Base-by-base conservation (phyloP, 176 grass and related monocot species). In the Aegilops bicornis region DNA sequence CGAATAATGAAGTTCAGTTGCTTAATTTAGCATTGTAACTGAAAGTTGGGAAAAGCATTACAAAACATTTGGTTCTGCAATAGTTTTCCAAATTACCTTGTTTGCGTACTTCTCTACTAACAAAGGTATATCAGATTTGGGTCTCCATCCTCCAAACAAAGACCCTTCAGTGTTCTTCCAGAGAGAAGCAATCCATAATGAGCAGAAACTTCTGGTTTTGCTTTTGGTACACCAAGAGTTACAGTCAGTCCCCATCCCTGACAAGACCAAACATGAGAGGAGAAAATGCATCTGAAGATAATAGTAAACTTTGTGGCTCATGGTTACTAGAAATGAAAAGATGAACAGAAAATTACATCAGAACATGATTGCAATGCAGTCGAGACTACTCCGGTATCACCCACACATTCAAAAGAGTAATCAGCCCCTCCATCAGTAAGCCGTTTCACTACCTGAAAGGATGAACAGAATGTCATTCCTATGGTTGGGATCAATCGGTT, bases 71-170 rank as follows among this genome's bases (percentile, higher is more conserved):
- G 11, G 19, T 78, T 48, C 19, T 68, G 14, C 6, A 76, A 79
- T 62, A 77, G 4, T 29, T 60, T 77, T 52, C 47, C 27, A 24
- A 78, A 67, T 59, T 88, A 95, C 96, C 88, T 95, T 93, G 73
- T 87, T 89, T 33, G 78, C 73, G 63, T 95, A 98, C 83, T 98
- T 98, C 74, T 95, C 86, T 40, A 94, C 91, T 58, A 98, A 87
- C 42, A 70, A 94, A 70, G 96, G 93, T 48, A 98, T 82, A 64
- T 95, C 96, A 73, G 96, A 95, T 90, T 98, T 98, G 36, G 96
- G 93, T 86, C 84, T 98, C 96, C 93, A 98, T 69, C 93, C 96
- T 90, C 96, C 96, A 88, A 98, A 98, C 77, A 98, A 90, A 86
- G 96, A 92, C 71, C 96, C 83, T 95, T 98, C 79, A 98, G 82